Evolutionary conservation across 1,284 basidiomycete species (phyloP), one percentile per base, ranked within the genome.

Genomic region (Ustilago vetiveriae): DNA sequence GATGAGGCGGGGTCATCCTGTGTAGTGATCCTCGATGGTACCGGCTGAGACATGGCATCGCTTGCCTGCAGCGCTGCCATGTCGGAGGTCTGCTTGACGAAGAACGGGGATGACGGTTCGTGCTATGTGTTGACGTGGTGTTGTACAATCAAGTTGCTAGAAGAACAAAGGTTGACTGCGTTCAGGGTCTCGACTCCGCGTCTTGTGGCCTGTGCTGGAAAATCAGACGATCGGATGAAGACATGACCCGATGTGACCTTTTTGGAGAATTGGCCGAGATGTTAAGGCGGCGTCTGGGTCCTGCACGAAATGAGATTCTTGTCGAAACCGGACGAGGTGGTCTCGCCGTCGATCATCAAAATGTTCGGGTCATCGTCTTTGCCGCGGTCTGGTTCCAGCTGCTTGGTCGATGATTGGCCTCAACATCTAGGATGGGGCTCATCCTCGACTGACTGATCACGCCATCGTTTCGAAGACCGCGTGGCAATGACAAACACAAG

Each of bases 141-240:
- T 35, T 35, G 33, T n/a, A n/a, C n/a, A n/a, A n/a, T n/a, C n/a
- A n/a, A n/a, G n/a, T n/a, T n/a, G n/a, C n/a, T n/a, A n/a, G n/a
- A n/a, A n/a, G n/a, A n/a, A n/a, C 22, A 39, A 24, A 24, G 38
- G 5, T 6, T 6, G 13, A 13, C 33, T 17, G 22, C 24, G 24
- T 35, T 38, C 33, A 44, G 40, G 47, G 46, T 57, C 36, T 41
- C 29, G 6, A 14, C 16, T 24, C n/a, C 21, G 23, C 30, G 5
- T 38, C 21, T 47, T n/a, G 39, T 52, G 57, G 57, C 57, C 57
- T 59, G 57, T 59, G 57, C 57, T 47, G 30, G 35, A 9, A 3
- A 17, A 48, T 14, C 6, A 16, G n/a, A n/a, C n/a, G n/a, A n/a
- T n/a, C 23, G 17, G 24, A 58, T 49, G 29, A 36, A 19, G 38